A percentile compares a stretch with the other conserved stretches of the same genome.
Conservation (phyloP, 306 rosid species). For the Malus asiatica region DNA sequence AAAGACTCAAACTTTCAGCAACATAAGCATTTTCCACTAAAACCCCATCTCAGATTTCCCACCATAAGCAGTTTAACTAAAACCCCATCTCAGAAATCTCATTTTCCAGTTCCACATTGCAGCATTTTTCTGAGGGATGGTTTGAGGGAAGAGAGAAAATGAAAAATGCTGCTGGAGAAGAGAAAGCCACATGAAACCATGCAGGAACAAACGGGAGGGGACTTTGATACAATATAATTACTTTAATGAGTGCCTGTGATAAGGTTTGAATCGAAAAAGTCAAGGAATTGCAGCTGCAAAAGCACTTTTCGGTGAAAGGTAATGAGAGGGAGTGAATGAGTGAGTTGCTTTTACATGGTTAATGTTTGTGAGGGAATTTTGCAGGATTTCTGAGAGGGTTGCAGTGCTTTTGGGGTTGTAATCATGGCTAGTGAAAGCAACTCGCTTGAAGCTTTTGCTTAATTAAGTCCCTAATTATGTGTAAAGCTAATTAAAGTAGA, state of each 20-base stretch:
- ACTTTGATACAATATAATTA: conserved; percentile 23
- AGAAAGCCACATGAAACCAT: conserved; percentile 56
- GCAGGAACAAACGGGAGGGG: conserved; percentile 37
- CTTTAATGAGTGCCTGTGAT: conserved; percentile 53
- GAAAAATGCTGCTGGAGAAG: conserved; percentile 22
- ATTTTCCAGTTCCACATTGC: neutral
- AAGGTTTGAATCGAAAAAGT: conserved; percentile 41
- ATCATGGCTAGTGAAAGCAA: conserved; percentile 63
- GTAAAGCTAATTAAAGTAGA: conserved; percentile 50
- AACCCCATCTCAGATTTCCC: neutral
- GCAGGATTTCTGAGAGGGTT: conserved; percentile 49
- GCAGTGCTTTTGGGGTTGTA: conserved; percentile 69
- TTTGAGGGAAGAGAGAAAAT: conserved; percentile 19
- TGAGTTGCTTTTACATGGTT: conserved; percentile 16
- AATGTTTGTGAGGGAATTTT: conserved; percentile 29
- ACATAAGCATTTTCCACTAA: neutral
- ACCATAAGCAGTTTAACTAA: neutral
- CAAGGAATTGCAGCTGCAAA: conserved; percentile 47
- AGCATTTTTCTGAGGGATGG: conserved; percentile 20
- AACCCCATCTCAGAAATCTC: neutral
- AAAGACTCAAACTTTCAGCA: neutral
- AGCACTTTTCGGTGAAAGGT: conserved; percentile 95
- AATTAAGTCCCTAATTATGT: conserved; percentile 35
- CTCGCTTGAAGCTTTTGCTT: conserved; percentile 30
- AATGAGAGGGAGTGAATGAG: neutral